These are phyloP conservation scores for Collybia sp. DNA, from an alignment of 768 basidiomycete genomes.

Conservation along the genomic window DNA sequence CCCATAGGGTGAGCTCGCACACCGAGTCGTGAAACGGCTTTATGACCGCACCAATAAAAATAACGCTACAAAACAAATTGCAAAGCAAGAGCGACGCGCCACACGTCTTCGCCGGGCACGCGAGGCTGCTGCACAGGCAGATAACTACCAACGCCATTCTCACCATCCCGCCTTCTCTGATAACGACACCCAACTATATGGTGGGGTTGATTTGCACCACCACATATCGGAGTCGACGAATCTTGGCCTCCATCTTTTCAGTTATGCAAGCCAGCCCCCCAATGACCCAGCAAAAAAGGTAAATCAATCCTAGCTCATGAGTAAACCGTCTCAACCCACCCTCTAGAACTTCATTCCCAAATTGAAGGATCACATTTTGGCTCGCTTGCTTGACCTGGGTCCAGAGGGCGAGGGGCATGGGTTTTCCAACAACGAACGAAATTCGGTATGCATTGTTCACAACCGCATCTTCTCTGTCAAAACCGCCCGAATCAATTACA, in stretches of 20 bases:
- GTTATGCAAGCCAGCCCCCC: background rate
- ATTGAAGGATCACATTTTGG: constrained; percentile 23
- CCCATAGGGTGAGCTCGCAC: constrained; percentile 8
- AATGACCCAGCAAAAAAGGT: constrained; percentile 9
- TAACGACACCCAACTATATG: background rate
- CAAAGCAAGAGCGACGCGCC: background rate
- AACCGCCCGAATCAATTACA: constrained; percentile 27
- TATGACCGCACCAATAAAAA: constrained; percentile 4
- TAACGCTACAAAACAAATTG: background rate
- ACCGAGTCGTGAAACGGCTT: constrained; percentile 2
- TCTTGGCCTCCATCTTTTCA: background rate
- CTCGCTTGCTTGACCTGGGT: constrained; percentile 13
- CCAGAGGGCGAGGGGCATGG: constrained; percentile 15
- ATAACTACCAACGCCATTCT: background rate
- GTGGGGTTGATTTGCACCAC: constrained; percentile 3
- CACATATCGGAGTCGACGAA: constrained; percentile 2
- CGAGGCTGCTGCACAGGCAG: background rate
- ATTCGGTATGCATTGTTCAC: constrained; percentile 13
- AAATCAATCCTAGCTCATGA: background rate
- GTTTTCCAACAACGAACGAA: constrained; percentile 8
- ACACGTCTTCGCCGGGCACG: background rate
- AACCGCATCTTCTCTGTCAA: constrained; percentile 17
- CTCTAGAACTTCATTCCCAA: constrained; percentile 22
- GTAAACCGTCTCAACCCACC: background rate
- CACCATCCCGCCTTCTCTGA: background rate